Percentiles rank a stretch among this genome's conserved stretches.
Conservation (phyloP, 345 rosid species). For the Citrus cavaleriei region DNA sequence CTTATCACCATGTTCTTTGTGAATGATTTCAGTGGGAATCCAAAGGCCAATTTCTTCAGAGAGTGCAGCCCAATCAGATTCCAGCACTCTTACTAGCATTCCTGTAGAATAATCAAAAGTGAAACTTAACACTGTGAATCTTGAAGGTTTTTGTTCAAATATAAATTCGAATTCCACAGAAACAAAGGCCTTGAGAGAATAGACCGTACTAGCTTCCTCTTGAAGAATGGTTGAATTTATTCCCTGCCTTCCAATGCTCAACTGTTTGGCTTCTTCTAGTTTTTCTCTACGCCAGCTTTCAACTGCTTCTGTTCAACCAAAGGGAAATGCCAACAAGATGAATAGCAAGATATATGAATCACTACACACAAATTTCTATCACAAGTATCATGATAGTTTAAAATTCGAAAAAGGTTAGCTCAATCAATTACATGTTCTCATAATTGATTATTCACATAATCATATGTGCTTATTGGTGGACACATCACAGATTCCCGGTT, state of each 20-base stretch:
- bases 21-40: slow-evolving; percentile 66
- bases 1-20: slow-evolving; percentile 82
- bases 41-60: slow-evolving; percentile 87
- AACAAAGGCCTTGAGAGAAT: slow-evolving; percentile 2
- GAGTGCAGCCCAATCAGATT: slow-evolving; percentile 70
- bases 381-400: background rate
- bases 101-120: slow-evolving; percentile 31
- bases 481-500: background rate
- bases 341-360: slow-evolving; percentile 4
- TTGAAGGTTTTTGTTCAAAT: slow-evolving; percentile 4
- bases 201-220: slow-evolving; percentile 73
- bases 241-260: slow-evolving; percentile 38
- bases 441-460: slow-evolving; percentile 1
- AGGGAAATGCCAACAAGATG: slow-evolving; percentile 20
- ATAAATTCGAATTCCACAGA: background rate
- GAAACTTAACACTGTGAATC: background rate
- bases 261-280: slow-evolving; percentile 56
- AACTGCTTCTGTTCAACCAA: slow-evolving; percentile 60
- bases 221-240: slow-evolving; percentile 42
- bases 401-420: background rate
- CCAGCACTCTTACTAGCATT: slow-evolving; percentile 67
- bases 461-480: background rate
- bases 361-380: background rate
- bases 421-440: background rate
- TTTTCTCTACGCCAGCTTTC: slow-evolving; percentile 91